These are phyloP conservation scores for Hymenoscyphus infarciens DNA, from an alignment of 2,329 filamentous ascomycete genomes.

Conservation along the genomic window DNA sequence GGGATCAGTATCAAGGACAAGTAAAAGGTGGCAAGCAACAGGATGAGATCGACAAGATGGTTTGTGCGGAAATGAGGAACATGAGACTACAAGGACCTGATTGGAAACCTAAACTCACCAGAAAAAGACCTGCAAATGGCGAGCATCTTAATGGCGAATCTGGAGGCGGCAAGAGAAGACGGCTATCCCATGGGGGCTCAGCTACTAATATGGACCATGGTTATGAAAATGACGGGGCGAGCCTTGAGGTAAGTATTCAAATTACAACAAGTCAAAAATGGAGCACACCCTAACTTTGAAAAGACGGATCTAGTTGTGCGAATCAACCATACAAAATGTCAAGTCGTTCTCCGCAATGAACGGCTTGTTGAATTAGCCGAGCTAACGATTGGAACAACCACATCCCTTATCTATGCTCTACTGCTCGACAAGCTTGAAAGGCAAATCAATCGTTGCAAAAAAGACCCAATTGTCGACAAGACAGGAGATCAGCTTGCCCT, in stretches of 20 bases:
- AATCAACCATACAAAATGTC: constrained; percentile 81
- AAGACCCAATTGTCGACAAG: constrained; percentile 50
- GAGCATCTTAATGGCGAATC: constrained; percentile 27
- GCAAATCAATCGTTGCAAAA: constrained; percentile 63
- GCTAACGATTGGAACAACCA: constrained; percentile 67
- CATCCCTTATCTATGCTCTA: constrained; percentile 73
- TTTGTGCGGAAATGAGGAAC: constrained; percentile 51
- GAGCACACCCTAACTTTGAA: constrained; percentile 28
- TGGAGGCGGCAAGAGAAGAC: constrained; percentile 47
- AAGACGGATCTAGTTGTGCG: constrained; percentile 71
- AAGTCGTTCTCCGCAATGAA: constrained; percentile 77
- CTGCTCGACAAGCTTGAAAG: constrained; percentile 69
- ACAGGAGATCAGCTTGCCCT: constrained; percentile 32
- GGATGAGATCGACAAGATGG: constrained; percentile 54
- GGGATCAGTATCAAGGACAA: constrained; percentile 49
- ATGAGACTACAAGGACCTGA: constrained; percentile 43
- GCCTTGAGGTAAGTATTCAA: constrained; percentile 48
- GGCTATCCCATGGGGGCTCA: constrained; percentile 47
- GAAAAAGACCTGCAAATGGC: constrained; percentile 43
- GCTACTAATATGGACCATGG: constrained; percentile 38
- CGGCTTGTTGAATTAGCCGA: constrained; percentile 70
- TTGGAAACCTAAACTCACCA: constrained; percentile 47
- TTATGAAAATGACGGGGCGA: constrained; percentile 41
- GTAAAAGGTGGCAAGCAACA: constrained; percentile 64
- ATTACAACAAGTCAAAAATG: constrained; percentile 8